A percentile compares a stretch with the other conserved stretches of the same genome.
These are phyloP conservation scores for Pestalotiopsis sp. DNA, from an alignment of 2,329 filamentous ascomycete species.

Conservation along the genomic window DNA sequence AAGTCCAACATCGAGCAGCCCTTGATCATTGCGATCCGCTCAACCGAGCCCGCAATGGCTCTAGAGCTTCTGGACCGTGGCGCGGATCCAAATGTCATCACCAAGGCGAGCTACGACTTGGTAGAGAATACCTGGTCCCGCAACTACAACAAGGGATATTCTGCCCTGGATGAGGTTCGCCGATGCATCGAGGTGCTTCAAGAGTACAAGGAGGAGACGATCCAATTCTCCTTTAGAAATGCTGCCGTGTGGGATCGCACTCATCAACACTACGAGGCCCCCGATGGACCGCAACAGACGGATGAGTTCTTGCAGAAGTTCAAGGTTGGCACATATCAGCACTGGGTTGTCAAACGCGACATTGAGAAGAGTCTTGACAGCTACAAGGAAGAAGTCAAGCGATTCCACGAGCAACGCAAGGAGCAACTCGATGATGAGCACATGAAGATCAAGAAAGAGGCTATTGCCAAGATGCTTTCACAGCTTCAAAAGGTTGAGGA, in stretches of 20 bases:
- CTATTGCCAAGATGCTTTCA: slow-evolving; percentile 51
- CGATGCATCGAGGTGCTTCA: slow-evolving; percentile 52
- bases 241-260: background rate
- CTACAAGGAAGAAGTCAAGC: slow-evolving; percentile 34
- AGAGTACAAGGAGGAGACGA: slow-evolving; percentile 41
- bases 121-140: slow-evolving; percentile 35
- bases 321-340: slow-evolving; percentile 59
- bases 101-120: slow-evolving; percentile 37
- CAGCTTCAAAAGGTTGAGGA: slow-evolving; percentile 59
- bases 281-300: slow-evolving; percentile 34
- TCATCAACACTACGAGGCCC: background rate
- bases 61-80: slow-evolving; percentile 64
- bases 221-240: slow-evolving; percentile 16
- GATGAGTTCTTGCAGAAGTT: slow-evolving; percentile 58
- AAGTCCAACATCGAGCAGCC: slow-evolving; percentile 60
- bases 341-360: slow-evolving; percentile 52
- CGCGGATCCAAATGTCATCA: slow-evolving; percentile 66
- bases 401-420: slow-evolving; percentile 37
- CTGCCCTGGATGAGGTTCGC: slow-evolving; percentile 64
- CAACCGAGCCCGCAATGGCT: slow-evolving; percentile 48
- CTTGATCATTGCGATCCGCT: slow-evolving; percentile 63
- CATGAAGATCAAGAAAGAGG: slow-evolving; percentile 55
- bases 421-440: slow-evolving; percentile 32
- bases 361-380: slow-evolving; percentile 34
- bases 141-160: slow-evolving; percentile 41